These are phyloP conservation scores for Suhomyces guaymorum DNA, from an alignment of 1,139 yeast genomes.

Conservation along the genomic window DNA sequence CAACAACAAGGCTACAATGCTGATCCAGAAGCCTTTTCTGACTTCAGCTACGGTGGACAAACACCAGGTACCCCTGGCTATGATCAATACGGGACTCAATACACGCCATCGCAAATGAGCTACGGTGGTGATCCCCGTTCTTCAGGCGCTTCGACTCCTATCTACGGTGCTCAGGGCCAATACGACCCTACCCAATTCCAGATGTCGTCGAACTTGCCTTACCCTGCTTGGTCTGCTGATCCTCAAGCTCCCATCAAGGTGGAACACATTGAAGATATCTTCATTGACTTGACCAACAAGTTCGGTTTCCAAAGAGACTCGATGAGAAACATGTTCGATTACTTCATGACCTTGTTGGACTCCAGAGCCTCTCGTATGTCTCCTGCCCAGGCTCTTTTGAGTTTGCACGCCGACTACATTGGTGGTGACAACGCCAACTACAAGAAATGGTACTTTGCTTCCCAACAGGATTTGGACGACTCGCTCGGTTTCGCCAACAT, in stretches of 20 bases:
- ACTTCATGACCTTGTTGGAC: conserved; percentile 89
- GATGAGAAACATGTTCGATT: conserved; percentile 96
- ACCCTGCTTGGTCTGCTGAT: conserved; percentile 96
- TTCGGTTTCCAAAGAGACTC: conserved; percentile 98
- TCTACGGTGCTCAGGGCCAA: conserved; percentile 66
- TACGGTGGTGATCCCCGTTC: conserved; percentile 76
- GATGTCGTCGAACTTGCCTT: conserved; percentile 69
- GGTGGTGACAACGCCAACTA: conserved; percentile 34
- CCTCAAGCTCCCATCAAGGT: conserved; percentile 73
- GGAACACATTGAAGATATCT: conserved; percentile 90
- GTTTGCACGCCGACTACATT: conserved; percentile 92
- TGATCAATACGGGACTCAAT: conserved; percentile 78
- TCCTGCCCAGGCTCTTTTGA: conserved; percentile 88
- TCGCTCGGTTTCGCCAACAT: conserved; percentile 52
- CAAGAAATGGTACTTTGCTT: conserved; percentile 31
- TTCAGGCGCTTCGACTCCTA: conserved; percentile 95
- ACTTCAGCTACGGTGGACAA: conserved; percentile 66
- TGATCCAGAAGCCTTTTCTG: conserved; percentile 77
- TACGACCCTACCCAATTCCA: conserved; percentile 70
- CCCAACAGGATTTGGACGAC: conserved; percentile 33
- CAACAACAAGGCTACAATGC: conserved; percentile 48
- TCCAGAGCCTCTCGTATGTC: conserved; percentile 97
- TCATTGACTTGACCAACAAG: conserved; percentile 83
- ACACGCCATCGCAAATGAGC: conserved; percentile 81
- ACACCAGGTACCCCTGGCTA: conserved; percentile 68